These are phyloP conservation scores for Zymoseptoria pseudotritici DNA, from an alignment of 2,329 filamentous ascomycete genomes.

Conservation along the genomic window DNA sequence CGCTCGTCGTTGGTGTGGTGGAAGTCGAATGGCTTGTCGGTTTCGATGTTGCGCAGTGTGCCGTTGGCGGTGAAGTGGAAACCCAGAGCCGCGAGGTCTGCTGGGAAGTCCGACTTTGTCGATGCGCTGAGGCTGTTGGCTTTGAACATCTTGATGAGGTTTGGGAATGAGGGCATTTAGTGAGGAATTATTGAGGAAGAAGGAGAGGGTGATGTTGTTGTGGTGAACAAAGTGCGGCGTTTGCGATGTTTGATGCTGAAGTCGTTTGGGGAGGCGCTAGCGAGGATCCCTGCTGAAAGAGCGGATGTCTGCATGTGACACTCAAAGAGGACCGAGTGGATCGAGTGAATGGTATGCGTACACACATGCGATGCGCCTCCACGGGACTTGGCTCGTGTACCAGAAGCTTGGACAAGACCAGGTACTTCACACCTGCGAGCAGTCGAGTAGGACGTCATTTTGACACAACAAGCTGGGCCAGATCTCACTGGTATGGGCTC, in stretches of 20 bases:
- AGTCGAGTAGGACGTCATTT: too few relatives aligned
- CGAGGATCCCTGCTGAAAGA: background rate
- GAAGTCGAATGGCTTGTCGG: constrained; percentile 66
- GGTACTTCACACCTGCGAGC: too few relatives aligned
- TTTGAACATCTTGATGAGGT: background rate
- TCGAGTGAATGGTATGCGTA: background rate
- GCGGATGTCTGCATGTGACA: background rate
- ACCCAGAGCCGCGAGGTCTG: constrained; percentile 65
- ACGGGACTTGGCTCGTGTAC: too few relatives aligned
- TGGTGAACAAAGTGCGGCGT: background rate
- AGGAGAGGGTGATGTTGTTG: background rate
- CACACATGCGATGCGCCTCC: too few relatives aligned
- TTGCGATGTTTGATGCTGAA: background rate
- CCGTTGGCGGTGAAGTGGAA: constrained; percentile 31
- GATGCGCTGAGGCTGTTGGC: constrained; percentile 51
- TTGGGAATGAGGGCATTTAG: background rate
- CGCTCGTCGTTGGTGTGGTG: constrained; percentile 66
- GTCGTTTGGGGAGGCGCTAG: background rate
- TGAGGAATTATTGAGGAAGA: background rate
- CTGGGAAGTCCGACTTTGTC: constrained; percentile 59
- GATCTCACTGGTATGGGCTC: too few relatives aligned
- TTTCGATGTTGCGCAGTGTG: constrained; percentile 26
- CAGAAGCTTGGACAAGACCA: too few relatives aligned
- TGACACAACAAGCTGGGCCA: too few relatives aligned
- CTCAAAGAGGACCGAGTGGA: background rate